These are phyloP conservation scores for Canariomyces notabilis DNA, from an alignment of 2,329 filamentous ascomycete species.

Conservation along the genomic window DNA sequence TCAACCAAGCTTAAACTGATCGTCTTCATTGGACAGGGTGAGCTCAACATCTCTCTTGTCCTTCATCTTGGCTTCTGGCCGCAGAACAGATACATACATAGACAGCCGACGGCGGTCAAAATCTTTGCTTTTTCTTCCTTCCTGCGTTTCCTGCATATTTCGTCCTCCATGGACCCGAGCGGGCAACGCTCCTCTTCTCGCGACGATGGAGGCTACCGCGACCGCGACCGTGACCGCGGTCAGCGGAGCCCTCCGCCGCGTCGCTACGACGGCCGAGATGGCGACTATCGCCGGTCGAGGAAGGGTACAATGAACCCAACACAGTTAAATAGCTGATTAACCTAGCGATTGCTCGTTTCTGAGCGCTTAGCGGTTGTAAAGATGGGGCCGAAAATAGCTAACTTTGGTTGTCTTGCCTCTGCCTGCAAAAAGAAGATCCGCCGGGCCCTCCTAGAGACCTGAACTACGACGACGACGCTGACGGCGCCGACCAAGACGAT, in stretches of 20 bases:
- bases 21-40: conserved; percentile 3
- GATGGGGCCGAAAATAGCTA: conserved; percentile 23
- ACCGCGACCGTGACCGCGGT: conserved; percentile 28
- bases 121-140: conserved; percentile 7
- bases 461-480: conserved; percentile 24
- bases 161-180: conserved; percentile 43
- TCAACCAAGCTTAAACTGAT: not conserved
- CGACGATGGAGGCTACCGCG: conserved; percentile 28
- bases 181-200: conserved; percentile 30
- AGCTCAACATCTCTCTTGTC: conserved; percentile 1
- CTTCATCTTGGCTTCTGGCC: conserved; percentile 1
- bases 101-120: too few relatives aligned
- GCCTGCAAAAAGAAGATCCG: conserved; percentile 19
- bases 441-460: conserved; percentile 19
- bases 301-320: conserved; percentile 37
- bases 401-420: conserved; percentile 17
- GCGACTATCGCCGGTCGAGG: conserved; percentile 43
- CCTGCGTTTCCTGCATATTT: conserved; percentile 1
- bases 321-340: too few relatives aligned
- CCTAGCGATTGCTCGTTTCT: conserved; percentile 13
- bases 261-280: conserved; percentile 27
- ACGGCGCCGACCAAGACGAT: conserved; percentile 1
- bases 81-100: not conserved
- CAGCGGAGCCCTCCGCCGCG: conserved; percentile 22
- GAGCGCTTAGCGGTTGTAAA: conserved; percentile 11